A percentile compares a stretch with the other conserved stretches of the same genome.
These are phyloP conservation scores for Maudiozyma bulderi DNA, from an alignment of 805 yeast species.

Conservation along the genomic window DNA sequence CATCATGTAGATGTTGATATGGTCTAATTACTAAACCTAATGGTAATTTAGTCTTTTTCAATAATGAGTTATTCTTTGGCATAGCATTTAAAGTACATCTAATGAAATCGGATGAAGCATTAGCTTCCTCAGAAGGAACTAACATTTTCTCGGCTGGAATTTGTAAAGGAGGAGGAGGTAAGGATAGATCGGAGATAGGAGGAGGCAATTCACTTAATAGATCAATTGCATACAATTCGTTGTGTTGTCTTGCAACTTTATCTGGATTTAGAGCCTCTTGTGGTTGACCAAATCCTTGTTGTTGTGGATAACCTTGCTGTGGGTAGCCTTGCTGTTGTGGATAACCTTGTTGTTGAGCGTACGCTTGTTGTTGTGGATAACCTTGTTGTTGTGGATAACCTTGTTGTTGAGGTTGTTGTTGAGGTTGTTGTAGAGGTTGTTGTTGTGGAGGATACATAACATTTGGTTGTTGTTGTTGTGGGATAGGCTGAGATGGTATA, in stretches of 20 bases:
- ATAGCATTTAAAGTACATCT: slow-evolving; percentile 85
- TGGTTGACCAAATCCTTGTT: slow-evolving; percentile 4
- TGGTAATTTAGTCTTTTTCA: slow-evolving; percentile 88
- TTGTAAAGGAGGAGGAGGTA: slow-evolving; percentile 92
- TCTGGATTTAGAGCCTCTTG: background rate
- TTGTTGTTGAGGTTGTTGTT: slow-evolving; percentile 8
- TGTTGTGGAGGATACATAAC: slow-evolving; percentile 17
- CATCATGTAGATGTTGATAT: slow-evolving; percentile 64
- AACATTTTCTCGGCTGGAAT: slow-evolving; percentile 49
- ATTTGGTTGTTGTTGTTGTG: slow-evolving; percentile 6
- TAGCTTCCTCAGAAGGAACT: slow-evolving; percentile 50
- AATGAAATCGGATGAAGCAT: slow-evolving; percentile 65
- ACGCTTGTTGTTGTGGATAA: slow-evolving; percentile 19
- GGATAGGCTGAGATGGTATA: too few relatives aligned
- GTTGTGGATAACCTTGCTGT: slow-evolving; percentile 1
- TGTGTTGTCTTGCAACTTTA: slow-evolving; percentile 32
- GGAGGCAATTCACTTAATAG: slow-evolving; percentile 81
- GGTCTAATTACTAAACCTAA: slow-evolving; percentile 87
- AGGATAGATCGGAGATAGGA: slow-evolving; percentile 70
- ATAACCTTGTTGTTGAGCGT: slow-evolving; percentile 7
- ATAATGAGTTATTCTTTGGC: slow-evolving; percentile 61
- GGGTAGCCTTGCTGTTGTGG: slow-evolving; percentile 4
- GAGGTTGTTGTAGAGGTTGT: too few relatives aligned
- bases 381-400: slow-evolving; percentile 19
- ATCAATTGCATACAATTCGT: slow-evolving; percentile 82